Percentiles rank a stretch among this genome's conserved stretches.
phyloP scores from a whole-genome alignment of 768 basidiomycete genomes.

The Russula foetens region DNA sequence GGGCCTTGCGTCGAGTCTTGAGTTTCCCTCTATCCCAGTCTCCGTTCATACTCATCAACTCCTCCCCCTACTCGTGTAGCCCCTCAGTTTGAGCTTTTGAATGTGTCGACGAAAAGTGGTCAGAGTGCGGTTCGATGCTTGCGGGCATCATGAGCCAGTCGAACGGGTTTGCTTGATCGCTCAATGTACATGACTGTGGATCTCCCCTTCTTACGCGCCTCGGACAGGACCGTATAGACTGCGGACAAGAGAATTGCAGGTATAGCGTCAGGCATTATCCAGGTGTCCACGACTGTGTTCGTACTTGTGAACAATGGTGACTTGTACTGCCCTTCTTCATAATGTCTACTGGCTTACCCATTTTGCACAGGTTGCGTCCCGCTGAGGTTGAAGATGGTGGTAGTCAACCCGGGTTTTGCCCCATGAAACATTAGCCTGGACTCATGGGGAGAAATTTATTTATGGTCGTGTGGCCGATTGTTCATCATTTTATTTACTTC shows the following conservation, averaged over 20 bases:
- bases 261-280: constrained; percentile 6
- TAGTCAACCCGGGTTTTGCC: constrained; percentile 1
- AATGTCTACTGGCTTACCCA: background rate
- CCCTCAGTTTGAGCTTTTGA: background rate
- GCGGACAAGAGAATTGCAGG: background rate
- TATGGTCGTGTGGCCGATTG: background rate
- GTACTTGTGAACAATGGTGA: background rate
- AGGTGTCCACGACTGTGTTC: background rate
- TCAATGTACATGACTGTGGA: too few species aligned
- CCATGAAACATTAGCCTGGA: background rate
- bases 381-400: background rate
- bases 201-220: background rate
- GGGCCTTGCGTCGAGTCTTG: background rate
- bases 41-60: background rate
- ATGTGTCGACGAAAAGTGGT: constrained; percentile 16
- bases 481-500: constrained; percentile 3
- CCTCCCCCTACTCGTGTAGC: background rate
- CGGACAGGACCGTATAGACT: constrained; percentile 1
- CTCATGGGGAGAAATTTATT: background rate
- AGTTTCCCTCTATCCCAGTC: background rate
- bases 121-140: background rate
- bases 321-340: background rate
- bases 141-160: constrained; percentile 11
- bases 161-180: background rate
- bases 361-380: constrained; percentile 6